A percentile compares a stretch with the other conserved stretches of the same genome.
Evolutionary conservation across 108 stramenopile species (phyloP).

Genomic region (Bacterosira constricta): DNA sequence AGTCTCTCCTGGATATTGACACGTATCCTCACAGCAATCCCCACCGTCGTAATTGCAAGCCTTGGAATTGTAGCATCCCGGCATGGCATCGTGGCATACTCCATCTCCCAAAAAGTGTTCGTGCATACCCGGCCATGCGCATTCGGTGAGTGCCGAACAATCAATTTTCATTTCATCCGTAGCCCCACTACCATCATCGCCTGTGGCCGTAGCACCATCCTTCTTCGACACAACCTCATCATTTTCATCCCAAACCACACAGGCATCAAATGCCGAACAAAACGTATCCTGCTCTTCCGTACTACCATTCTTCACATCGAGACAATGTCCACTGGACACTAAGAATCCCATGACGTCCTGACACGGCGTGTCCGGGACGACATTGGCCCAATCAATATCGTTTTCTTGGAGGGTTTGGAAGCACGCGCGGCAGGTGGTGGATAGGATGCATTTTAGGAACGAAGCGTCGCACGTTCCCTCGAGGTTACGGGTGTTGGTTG

Average conservation of each 20-base stretch:
- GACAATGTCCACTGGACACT: conserved; percentile 50
- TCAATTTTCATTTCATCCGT: conserved; percentile 43
- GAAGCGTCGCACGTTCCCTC: conserved; percentile 73
- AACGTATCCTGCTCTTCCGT: conserved; percentile 52
- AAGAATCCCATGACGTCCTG: conserved; percentile 59
- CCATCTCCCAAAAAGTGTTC: conserved; percentile 82
- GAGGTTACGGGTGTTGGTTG: neutral
- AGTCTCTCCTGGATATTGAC: conserved; percentile 23
- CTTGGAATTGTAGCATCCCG: conserved; percentile 89
- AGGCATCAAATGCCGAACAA: conserved; percentile 76
- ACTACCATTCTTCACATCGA: conserved; percentile 30
- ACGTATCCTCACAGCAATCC: conserved; percentile 90
- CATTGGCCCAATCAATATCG: conserved; percentile 82
- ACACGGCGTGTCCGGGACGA: conserved; percentile 75
- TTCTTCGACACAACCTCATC: conserved; percentile 2
- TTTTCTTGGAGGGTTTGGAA: conserved; percentile 61
- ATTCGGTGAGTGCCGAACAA: conserved; percentile 70
- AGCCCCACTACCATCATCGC: conserved; percentile 10
- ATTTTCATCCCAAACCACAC: conserved; percentile 71
- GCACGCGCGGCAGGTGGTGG: conserved; percentile 67
- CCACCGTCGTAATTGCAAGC: conserved; percentile 88
- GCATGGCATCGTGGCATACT: conserved; percentile 79
- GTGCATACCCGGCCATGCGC: conserved; percentile 84
- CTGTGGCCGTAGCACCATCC: neutral
- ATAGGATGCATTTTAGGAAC: conserved; percentile 69